These are phyloP conservation scores for Mycena amicta DNA, from an alignment of 768 basidiomycete species.

Conservation along the genomic window DNA sequence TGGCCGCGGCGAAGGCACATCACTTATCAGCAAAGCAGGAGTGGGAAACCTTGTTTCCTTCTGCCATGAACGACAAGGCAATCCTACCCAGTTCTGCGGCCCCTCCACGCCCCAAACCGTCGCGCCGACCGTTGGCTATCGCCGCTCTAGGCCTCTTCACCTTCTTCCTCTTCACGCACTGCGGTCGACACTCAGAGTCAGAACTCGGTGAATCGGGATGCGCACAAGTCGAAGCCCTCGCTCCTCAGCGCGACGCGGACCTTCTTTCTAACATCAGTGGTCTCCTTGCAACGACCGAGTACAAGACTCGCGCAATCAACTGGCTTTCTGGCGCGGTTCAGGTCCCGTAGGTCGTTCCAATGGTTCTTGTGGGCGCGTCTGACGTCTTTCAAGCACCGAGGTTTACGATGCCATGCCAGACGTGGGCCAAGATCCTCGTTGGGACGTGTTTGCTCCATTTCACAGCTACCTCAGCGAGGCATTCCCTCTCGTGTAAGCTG, in stretches of 20 bases:
- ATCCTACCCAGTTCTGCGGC: background rate
- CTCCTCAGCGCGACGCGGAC: background rate
- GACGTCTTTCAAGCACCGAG: conserved; percentile 42
- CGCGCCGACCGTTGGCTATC: background rate
- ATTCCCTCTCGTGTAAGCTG: conserved; percentile 65
- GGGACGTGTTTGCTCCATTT: conserved; percentile 42
- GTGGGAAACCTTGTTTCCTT: background rate
- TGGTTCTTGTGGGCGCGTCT: background rate
- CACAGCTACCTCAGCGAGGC: conserved; percentile 41
- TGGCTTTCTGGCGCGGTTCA: conserved; percentile 6
- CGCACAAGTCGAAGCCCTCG: background rate
- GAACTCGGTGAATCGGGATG: background rate
- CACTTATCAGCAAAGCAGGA: background rate
- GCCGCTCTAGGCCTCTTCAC: background rate
- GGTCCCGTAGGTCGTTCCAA: conserved; percentile 24
- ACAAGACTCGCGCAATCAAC: background rate
- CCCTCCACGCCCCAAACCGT: background rate
- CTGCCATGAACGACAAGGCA: background rate
- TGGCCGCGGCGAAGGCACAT: background rate
- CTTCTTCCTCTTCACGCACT: background rate
- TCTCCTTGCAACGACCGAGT: background rate
- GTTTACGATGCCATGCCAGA: conserved; percentile 51
- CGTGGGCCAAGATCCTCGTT: conserved; percentile 50
- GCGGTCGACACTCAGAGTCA: background rate
- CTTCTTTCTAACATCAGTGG: background rate